Base-by-base conservation (phyloP, 352 stramenopile species). In the Globisporangium alternatum region DNA sequence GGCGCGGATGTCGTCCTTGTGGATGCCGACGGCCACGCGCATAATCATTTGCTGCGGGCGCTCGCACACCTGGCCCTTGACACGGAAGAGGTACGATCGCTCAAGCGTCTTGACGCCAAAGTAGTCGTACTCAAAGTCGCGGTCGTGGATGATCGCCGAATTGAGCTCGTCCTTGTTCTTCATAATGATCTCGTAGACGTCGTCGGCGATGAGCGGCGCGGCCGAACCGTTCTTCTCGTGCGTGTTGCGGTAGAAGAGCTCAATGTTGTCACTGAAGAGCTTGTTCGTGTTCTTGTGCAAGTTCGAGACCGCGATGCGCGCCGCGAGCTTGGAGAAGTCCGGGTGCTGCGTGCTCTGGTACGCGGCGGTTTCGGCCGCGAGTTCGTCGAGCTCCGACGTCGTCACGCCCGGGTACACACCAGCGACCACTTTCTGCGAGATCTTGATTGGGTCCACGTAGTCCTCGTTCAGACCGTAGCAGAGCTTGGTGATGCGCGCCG, bases 81-180 rank as follows among this genome's bases (percentile, higher is more conserved):
- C 82, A 61, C 97, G 97, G 55, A 99, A 90, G 17, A 99, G 79
- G 70, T 99, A 99, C 13, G 81, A 92, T 54, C 97, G 90, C 74
- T 99, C 97, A 6, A 99, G 81, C 9, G 98, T 99, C 78, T 99
- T 99, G 81, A 99, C 99, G 35, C 97, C 98, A 81, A 99, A 99
- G 77, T 99, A 99, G 71, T 97, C 89, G 70, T 99, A 99, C 64
- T 98, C 96, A 76, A 99, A 99, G 81, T 99, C 98, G 17, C 97
- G 84, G 74, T 98, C 95, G 68, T 99, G 96, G 66, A 98, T 95
- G 72, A 99, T 98, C 33, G 96, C 95, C 48, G 86, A 93, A 75
- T 99, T 97, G 5, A 99, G 73, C n/a, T 77, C 65, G 61, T 99
- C 96, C 70, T 96, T 98, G 83, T 98, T 81, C 44, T 87, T 76